Evolutionary conservation across 148 eudicot species (phyloP), one percentile per base, ranked within the genome.

Genomic region (Beta vulgaris): DNA sequence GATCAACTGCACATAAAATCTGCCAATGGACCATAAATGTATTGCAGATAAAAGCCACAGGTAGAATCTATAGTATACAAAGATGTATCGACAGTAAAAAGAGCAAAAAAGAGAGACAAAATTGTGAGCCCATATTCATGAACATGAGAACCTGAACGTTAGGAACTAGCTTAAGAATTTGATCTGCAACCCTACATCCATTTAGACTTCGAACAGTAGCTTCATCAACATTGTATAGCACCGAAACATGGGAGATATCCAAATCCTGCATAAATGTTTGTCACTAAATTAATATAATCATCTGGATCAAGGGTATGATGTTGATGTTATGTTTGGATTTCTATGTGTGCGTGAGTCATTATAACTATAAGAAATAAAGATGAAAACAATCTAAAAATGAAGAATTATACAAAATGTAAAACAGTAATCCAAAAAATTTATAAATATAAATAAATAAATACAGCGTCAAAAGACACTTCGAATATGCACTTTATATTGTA

Each of bases 131-230:
- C 2, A 44, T 44, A 44, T 12, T 8, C 42, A 51, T 51, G 55
- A 2, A 57, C 51, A 1, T 4, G 28, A 15, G 5, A 68, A 88
- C 97, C 97, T 91, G 85, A 72, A 80, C 84, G 83, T 93, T 87
- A 65, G 98, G 98, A 6, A 93, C 97, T 62, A 89, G 90, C 86
- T 87, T 91, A 51, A 93, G 93, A 86, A 93, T 91, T 75, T 85
- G 95, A 84, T 93, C 97, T 6, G 97, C 97, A 43, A 93, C 98
- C 81, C 97, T 86, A 71, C 95, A 90, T 18, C 97, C 98, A 86
- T 93, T 93, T n/a, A 93, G 87, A 73, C 97, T 91, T 32, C 95
- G 86, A 59, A 86, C 98, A 51, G 98, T 91, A 59, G 97, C 90
- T 84, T 91, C 98, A 49, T 93, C 98, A 58, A 88, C 88, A 77